phyloP scores from a whole-genome alignment of 2,329 filamentous ascomycete genomes.

The Xylaria arbuscula region DNA sequence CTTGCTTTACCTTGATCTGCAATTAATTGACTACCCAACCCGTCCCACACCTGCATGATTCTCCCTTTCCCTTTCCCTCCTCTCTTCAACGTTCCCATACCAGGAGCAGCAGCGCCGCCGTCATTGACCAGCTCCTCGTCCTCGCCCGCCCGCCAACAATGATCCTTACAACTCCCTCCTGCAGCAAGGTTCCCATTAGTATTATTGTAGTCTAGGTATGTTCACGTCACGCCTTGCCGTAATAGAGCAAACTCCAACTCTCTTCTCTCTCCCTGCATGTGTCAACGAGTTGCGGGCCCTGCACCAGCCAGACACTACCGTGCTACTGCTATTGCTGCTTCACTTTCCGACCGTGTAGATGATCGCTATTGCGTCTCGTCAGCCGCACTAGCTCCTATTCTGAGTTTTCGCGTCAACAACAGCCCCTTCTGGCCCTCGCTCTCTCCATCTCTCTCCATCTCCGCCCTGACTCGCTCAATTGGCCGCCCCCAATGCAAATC shows the following conservation, averaged over 20 bases:
- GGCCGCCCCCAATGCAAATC: background rate
- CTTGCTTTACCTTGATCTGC: constrained; percentile 31
- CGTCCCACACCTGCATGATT: constrained; percentile 34
- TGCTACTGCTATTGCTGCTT: background rate
- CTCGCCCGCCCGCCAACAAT: background rate
- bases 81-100: constrained; percentile 6
- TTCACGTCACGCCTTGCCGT: constrained; percentile 6
- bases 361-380: background rate
- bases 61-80: constrained; percentile 34
- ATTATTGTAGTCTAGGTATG: constrained; percentile 17
- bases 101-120: background rate
- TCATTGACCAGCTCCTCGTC: constrained; percentile 11
- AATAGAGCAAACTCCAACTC: constrained; percentile 14
- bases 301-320: background rate
- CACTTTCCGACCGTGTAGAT: constrained; percentile 17
- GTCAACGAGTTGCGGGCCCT: constrained; percentile 15
- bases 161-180: constrained; percentile 14
- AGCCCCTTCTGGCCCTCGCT: background rate
- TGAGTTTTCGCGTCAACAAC: background rate
- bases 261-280: background rate
- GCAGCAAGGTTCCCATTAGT: constrained; percentile 4
- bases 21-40: constrained; percentile 40
- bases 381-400: background rate
- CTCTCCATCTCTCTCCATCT: background rate
- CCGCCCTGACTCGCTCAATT: constrained; percentile 1